Conservation (phyloP, 1,284 basidiomycete species). For the Ganoderma lucidum region DNA sequence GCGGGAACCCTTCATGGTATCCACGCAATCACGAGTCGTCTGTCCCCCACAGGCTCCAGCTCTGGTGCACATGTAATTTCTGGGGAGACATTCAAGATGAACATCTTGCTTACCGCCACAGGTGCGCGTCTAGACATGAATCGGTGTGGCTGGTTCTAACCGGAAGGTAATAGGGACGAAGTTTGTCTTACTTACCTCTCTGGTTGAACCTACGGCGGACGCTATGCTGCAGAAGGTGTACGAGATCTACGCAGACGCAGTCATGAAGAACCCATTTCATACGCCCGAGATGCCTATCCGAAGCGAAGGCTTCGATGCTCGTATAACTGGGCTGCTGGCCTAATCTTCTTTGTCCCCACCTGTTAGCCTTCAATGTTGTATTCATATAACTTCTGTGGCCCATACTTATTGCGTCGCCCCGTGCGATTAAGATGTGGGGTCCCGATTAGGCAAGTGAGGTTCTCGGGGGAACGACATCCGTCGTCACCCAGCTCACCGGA, state of each 20-base stretch:
- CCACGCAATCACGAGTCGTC: slow-evolving; percentile 94
- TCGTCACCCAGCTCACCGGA: no score
- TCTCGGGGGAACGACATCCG: slow-evolving; percentile 10
- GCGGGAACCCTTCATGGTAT: slow-evolving; percentile 98
- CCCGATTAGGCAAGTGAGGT: slow-evolving; percentile 20
- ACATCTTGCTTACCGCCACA: slow-evolving; percentile 90
- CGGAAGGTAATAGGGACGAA: slow-evolving; percentile 80
- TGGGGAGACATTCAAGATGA: slow-evolving; percentile 93
- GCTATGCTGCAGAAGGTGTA: slow-evolving; percentile 83
- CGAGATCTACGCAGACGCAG: slow-evolving; percentile 91
- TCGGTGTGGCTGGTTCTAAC: background rate
- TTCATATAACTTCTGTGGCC: background rate
- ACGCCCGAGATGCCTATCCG: slow-evolving; percentile 99
- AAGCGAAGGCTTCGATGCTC: slow-evolving; percentile 86
- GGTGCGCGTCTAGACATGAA: slow-evolving; percentile 59
- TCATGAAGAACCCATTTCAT: slow-evolving; percentile 99
- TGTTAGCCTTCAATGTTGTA: background rate
- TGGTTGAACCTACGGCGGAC: slow-evolving; percentile 80
- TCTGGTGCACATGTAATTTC: slow-evolving; percentile 95
- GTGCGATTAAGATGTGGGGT: background rate
- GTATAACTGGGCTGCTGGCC: slow-evolving; percentile 69
- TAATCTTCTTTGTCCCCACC: background rate
- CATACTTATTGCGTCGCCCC: no score
- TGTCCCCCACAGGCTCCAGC: slow-evolving; percentile 85
- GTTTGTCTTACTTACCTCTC: slow-evolving; percentile 90